Percentiles rank a stretch among this genome's conserved stretches.
These are phyloP conservation scores for Datisca glomerata DNA, from an alignment of 306 rosid species.

Conservation along the genomic window DNA sequence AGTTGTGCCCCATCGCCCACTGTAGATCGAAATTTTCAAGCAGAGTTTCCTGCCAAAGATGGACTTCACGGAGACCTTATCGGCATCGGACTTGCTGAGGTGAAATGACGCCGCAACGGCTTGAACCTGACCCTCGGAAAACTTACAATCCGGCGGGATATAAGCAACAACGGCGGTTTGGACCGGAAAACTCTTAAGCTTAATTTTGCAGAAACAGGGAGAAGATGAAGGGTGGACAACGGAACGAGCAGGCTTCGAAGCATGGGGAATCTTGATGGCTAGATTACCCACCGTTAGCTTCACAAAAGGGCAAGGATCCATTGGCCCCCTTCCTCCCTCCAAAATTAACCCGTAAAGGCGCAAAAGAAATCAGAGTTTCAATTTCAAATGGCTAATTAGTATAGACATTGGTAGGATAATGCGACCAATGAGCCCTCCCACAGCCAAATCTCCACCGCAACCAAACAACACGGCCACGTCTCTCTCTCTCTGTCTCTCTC, in stretches of 20 bases:
- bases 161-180: conserved; percentile 56
- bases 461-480: too few species aligned
- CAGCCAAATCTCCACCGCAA: too few species aligned
- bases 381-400: too few species aligned
- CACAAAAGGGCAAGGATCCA: conserved; percentile 84
- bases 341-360: too few species aligned
- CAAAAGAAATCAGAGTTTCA: too few species aligned
- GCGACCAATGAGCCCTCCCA: too few species aligned
- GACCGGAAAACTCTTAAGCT: conserved; percentile 39
- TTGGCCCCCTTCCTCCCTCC: conserved; percentile 2
- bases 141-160: conserved; percentile 24
- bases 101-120: conserved; percentile 51
- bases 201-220: conserved; percentile 65
- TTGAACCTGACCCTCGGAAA: conserved; percentile 28
- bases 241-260: conserved; percentile 60
- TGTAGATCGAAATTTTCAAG: conserved; percentile 45
- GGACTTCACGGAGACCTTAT: conserved; percentile 26
- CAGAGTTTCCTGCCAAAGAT: conserved; percentile 30
- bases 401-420: too few species aligned
- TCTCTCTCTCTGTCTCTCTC: too few species aligned
- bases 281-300: conserved; percentile 50
- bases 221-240: conserved; percentile 66
- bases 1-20: conserved; percentile 44
- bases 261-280: conserved; percentile 66
- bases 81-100: conserved; percentile 47